Evolutionary conservation across 2,329 filamentous ascomycete species (phyloP).

Genomic region (Xylaria sp.): DNA sequence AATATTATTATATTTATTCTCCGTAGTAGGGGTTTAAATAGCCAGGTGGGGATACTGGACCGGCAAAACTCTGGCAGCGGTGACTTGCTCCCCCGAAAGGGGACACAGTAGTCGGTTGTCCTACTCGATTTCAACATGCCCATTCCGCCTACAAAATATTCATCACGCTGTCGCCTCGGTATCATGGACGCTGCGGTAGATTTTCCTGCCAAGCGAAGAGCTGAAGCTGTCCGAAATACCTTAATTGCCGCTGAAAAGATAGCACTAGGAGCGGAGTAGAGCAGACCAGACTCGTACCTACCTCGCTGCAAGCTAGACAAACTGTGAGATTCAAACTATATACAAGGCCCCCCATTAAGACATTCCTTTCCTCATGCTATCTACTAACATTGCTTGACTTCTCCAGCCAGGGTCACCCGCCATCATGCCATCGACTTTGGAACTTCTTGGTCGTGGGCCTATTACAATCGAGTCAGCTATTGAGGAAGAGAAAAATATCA

Average conservation of each 20-base stretch:
- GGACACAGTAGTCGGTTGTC: too few species aligned
- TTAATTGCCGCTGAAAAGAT: background rate
- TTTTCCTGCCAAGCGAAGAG: background rate
- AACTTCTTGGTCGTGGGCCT: conserved; percentile 5
- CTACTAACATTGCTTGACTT: background rate
- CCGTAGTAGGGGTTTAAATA: too few species aligned
- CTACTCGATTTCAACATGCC: too few species aligned
- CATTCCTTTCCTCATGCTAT: background rate
- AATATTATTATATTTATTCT: too few species aligned
- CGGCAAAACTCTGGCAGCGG: too few species aligned
- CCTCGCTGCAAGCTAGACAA: background rate
- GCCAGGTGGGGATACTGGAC: too few species aligned
- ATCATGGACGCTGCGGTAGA: too few species aligned
- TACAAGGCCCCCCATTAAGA: background rate
- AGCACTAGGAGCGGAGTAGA: background rate
- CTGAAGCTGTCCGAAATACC: conserved; percentile 1
- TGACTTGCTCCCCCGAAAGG: too few species aligned
- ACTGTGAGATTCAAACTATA: background rate
- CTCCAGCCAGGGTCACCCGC: background rate
- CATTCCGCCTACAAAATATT: too few species aligned
- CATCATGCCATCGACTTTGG: conserved; percentile 6
- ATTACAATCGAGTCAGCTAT: conserved; percentile 10
- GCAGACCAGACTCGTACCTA: background rate
- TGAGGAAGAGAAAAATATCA: conserved; percentile 18
- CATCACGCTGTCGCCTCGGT: too few species aligned